phyloP scores from a whole-genome alignment of 139 green algal species.

The Trebouxia sp. region DNA sequence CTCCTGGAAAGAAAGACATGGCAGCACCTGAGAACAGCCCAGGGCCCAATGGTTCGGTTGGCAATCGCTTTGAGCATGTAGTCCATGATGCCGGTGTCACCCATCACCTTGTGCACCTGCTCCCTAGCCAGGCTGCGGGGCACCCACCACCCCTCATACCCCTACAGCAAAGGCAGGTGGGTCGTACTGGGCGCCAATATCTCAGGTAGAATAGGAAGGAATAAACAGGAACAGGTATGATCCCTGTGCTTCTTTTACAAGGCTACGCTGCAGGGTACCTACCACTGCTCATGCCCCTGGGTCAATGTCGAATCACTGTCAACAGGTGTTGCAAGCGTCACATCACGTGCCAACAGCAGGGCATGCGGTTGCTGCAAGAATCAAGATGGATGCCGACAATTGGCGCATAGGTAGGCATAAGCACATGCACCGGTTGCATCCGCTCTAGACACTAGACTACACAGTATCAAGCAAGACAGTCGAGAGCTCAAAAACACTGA shows the following conservation, averaged over 20 bases:
- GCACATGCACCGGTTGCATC: too few relatives aligned
- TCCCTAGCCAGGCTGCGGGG: neutral
- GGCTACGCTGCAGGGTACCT: neutral
- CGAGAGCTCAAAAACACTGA: too few relatives aligned
- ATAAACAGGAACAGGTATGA: neutral
- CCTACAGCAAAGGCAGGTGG: neutral
- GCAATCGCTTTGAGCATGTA: slow-evolving; percentile 60
- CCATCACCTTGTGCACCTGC: slow-evolving; percentile 42
- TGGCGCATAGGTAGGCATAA: too few relatives aligned
- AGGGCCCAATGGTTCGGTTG: slow-evolving; percentile 40
- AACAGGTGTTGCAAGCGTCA: too few relatives aligned
- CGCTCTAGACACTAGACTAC: too few relatives aligned
- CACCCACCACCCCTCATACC: slow-evolving; percentile 24
- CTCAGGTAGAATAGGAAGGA: too few relatives aligned
- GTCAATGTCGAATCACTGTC: neutral
- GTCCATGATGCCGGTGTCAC: slow-evolving; percentile 67
- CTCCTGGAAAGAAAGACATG: too few relatives aligned
- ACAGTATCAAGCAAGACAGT: too few relatives aligned
- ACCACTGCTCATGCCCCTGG: neutral
- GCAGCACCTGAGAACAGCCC: slow-evolving; percentile 28
- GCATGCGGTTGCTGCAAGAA: neutral
- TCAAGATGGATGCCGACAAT: too few relatives aligned
- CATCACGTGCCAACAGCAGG: too few relatives aligned
- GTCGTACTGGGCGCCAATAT: too few relatives aligned
- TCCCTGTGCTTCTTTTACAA: neutral